Percentiles rank a stretch among this genome's conserved stretches.
Conservation (phyloP, 495 filamentous ascomycete genomes). For the Penicillium coprophilum region DNA sequence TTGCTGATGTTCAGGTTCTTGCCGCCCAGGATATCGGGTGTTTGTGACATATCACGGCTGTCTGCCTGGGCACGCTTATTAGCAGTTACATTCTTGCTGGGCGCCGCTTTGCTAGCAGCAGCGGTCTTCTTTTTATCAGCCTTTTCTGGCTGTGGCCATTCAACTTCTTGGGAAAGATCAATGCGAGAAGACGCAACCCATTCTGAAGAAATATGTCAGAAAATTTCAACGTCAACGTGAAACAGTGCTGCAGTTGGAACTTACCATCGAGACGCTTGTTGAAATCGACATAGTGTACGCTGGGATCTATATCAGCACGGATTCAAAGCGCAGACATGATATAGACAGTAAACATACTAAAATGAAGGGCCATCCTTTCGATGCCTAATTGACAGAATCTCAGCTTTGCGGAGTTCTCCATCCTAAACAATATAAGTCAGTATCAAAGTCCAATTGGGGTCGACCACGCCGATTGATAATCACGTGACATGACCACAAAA, state of each 20-base stretch:
- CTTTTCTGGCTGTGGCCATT: conserved; percentile 75
- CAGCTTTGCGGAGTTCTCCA: conserved; percentile 82
- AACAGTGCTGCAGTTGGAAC: neutral
- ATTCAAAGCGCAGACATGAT: neutral
- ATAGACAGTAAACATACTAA: conserved; percentile 54
- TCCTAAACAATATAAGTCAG: conserved; percentile 51
- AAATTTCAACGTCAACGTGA: neutral
- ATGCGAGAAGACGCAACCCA: conserved; percentile 83
- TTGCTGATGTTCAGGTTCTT: conserved; percentile 51
- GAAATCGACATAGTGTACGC: conserved; percentile 97
- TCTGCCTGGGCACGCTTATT: conserved; percentile 51
- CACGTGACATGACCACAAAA: conserved; percentile 40
- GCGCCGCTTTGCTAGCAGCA: conserved; percentile 41
- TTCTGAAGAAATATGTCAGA: conserved; percentile 53
- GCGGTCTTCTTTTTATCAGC: conserved; percentile 63
- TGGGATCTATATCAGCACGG: conserved; percentile 31
- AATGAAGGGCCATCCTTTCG: conserved; percentile 81
- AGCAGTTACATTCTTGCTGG: conserved; percentile 43
- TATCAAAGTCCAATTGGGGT: conserved; percentile 6
- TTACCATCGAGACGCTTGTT: conserved; percentile 92
- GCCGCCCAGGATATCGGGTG: conserved; percentile 54
- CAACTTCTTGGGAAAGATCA: conserved; percentile 74
- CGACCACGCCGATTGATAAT: conserved; percentile 8
- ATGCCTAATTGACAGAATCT: conserved; percentile 85
- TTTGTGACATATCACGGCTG: conserved; percentile 58